phyloP scores from a whole-genome alignment of 176 grass and related monocot species.

The Phoenix dactylifera region DNA sequence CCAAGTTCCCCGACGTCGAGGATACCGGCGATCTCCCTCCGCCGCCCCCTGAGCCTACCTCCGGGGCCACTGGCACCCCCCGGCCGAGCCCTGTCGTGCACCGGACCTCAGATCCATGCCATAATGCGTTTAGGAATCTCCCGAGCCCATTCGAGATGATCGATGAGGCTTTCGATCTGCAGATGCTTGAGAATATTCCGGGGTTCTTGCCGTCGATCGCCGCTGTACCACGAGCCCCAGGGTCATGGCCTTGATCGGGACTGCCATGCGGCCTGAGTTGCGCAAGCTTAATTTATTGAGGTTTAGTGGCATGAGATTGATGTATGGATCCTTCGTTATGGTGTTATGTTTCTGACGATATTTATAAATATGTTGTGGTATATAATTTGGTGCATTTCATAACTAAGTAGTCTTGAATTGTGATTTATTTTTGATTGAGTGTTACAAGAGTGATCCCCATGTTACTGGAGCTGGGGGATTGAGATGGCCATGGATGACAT shows the following conservation, averaged over 20 bases:
- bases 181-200: background rate
- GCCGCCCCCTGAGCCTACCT: background rate
- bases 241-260: background rate
- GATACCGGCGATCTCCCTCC: background rate
- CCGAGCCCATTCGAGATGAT: background rate
- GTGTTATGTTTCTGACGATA: background rate
- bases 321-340: background rate
- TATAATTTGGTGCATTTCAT: too few species aligned
- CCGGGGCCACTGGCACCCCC: background rate
- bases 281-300: background rate
- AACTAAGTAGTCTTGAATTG: too few species aligned
- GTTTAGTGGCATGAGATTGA: background rate
- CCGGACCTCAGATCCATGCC: background rate
- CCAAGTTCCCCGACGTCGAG: background rate
- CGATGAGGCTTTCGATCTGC: background rate
- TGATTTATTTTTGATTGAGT: too few species aligned
- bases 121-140: background rate
- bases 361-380: too few species aligned
- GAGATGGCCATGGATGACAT: too few species aligned
- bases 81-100: background rate
- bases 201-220: background rate
- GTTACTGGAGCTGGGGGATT: too few species aligned
- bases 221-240: background rate
- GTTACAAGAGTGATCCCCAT: too few species aligned
- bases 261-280: background rate